These are phyloP conservation scores for Talaromyces sp. DNA, from an alignment of 2,329 filamentous ascomycete genomes.

Conservation along the genomic window DNA sequence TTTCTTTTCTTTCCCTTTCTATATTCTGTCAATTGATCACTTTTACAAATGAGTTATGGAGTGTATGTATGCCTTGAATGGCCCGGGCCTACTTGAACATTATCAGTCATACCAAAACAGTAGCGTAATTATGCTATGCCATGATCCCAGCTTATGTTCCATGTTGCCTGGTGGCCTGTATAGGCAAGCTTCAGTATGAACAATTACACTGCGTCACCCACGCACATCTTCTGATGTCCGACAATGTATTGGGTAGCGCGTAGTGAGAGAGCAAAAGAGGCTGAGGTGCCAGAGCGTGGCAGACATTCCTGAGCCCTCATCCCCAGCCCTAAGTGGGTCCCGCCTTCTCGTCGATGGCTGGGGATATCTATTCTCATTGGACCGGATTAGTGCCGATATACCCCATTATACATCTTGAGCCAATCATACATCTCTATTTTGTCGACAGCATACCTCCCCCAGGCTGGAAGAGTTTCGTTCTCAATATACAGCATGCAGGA, in stretches of 20 bases:
- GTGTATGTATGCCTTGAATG: not conserved
- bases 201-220: not conserved
- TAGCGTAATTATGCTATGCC: no score
- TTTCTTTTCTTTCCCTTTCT: not conserved
- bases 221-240: not conserved
- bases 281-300: not conserved
- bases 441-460: not conserved
- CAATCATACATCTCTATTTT: not conserved
- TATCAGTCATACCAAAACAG: no score
- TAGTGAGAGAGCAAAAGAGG: not conserved
- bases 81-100: not conserved
- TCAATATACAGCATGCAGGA: no score
- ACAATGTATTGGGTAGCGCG: not conserved
- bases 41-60: conserved; percentile 9
- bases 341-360: not conserved
- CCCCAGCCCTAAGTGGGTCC: conserved; percentile 1
- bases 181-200: no score
- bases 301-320: conserved; percentile 2
- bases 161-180: no score
- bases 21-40: not conserved
- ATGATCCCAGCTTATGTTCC: no score
- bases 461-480: not conserved
- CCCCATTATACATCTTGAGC: not conserved
- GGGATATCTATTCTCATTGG: not conserved
- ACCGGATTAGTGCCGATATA: not conserved